Evolutionary conservation across 208 protist genomes (phyloP).

Genomic region (Wallacemonas rigidus): DNA sequence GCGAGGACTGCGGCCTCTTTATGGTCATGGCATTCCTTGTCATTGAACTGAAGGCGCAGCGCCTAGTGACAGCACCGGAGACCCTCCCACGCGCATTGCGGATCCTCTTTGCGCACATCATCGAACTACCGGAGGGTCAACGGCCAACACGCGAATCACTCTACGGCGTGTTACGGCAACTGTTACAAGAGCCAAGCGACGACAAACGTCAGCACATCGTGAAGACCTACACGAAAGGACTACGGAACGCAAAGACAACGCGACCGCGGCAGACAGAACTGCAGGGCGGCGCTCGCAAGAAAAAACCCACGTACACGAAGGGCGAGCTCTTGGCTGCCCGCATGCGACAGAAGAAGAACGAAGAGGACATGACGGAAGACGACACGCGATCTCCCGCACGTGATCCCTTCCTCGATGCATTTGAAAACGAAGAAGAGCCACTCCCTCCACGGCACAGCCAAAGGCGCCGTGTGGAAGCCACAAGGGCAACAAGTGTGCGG

Average conservation of each 20-base stretch:
- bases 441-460: background rate
- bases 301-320: background rate
- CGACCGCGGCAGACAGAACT: background rate
- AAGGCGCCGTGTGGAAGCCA: background rate
- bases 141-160: background rate
- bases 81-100: conserved; percentile 1
- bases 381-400: background rate
- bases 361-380: background rate
- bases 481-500: no score
- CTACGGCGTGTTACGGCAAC: background rate
- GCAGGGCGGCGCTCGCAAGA: background rate
- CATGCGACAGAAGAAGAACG: background rate
- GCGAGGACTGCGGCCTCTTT: no score
- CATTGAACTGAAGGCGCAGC: no score
- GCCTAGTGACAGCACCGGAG: no score
- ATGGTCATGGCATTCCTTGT: no score
- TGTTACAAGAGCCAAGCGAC: background rate
- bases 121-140: background rate
- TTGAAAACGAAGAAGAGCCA: background rate
- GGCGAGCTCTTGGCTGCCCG: background rate
- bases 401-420: background rate
- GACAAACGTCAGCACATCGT: conserved; percentile 1
- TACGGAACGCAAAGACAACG: background rate
- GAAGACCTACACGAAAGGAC: background rate
- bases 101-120: background rate